Evolutionary conservation across 2,329 filamentous ascomycete species (phyloP), one percentile per base, ranked within the genome.

Genomic region (Sporothrix dimorphospora): DNA sequence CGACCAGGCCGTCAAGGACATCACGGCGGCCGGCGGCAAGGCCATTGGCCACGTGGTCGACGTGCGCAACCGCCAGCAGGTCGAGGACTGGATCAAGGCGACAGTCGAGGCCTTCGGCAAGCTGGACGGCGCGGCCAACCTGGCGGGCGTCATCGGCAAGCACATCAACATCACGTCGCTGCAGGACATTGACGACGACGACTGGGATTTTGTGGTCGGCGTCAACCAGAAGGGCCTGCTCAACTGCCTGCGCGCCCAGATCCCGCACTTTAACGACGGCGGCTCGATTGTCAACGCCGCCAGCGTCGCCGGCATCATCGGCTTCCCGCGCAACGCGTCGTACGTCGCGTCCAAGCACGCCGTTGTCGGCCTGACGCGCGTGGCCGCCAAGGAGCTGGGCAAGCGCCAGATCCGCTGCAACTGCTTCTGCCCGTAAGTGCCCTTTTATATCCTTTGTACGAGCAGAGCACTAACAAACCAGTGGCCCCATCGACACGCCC

Each of bases 91-190:
- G 55, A 65, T 71, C 69, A 27, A 65, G 42, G 45, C 40, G n/a
- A 65, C 69, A 8, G 45, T 42, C n/a, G 45, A 63, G 42, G 14
- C 27, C 40, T 65, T 53, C 69, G 87, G 86, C 6, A 82, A 83
- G 71, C 81, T 88, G 8, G 85, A 88, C 75, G 84, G 86, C 11
- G 85, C 86, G 24, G 86, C 84, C 8, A 89, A 90, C 70, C 81
- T 86, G 12, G 87, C 88, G 5, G 85, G 86, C 59, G 76, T 82
- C 49, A 84, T 85, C 73, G 83, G 83, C 49, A 82, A 81, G 74
- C 79, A 82, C 69, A 83, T 85, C 72, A 81, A 81, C 11, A 73
- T 81, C 71, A 78, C 79, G 59, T 73, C 81, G 1, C 78, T 85
- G 21, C 78, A 79, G 3, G 83, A 85, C 21, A 76, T 85, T 42